Evolutionary conservation across 1,284 basidiomycete genomes (phyloP).

Genomic region (Fomitiporia mediterranea): DNA sequence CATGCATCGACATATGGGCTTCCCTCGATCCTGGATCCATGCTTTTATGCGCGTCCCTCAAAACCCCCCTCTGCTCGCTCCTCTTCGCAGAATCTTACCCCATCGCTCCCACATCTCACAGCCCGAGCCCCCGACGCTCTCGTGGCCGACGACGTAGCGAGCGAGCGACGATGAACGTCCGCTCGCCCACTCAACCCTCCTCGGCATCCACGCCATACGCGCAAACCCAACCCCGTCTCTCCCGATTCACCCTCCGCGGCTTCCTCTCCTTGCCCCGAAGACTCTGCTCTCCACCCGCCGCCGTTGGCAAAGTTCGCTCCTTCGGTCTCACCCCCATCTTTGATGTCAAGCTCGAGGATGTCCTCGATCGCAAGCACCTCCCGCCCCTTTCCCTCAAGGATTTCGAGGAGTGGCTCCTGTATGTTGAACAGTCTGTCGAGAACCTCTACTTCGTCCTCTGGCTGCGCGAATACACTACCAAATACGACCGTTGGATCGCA

Average conservation of each 20-base stretch:
- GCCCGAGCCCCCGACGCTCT: no score
- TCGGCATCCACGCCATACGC: background rate
- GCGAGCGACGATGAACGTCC: no score
- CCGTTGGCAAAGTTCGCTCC: constrained; percentile 59
- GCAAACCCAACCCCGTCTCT: constrained; percentile 43
- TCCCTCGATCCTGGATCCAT: no score
- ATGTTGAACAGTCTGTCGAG: constrained; percentile 64
- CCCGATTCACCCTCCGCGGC: constrained; percentile 39
- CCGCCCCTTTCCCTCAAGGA: constrained; percentile 73
- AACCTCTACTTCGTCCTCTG: constrained; percentile 76
- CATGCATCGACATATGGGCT: no score
- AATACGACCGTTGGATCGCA: constrained; percentile 10
- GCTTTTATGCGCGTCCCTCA: no score
- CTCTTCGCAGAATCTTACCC: no score
- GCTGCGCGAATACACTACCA: constrained; percentile 33
- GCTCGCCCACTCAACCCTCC: background rate
- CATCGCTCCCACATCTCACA: no score
- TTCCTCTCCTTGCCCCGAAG: constrained; percentile 56
- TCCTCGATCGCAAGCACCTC: constrained; percentile 63
- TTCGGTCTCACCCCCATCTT: constrained; percentile 56
- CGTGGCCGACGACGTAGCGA: no score
- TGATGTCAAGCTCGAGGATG: constrained; percentile 60
- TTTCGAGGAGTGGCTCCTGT: constrained; percentile 75
- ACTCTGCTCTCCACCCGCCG: constrained; percentile 63
- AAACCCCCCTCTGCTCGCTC: no score